These are phyloP conservation scores for Suillus hirtellus DNA, from an alignment of 768 basidiomycete genomes.

Conservation along the genomic window DNA sequence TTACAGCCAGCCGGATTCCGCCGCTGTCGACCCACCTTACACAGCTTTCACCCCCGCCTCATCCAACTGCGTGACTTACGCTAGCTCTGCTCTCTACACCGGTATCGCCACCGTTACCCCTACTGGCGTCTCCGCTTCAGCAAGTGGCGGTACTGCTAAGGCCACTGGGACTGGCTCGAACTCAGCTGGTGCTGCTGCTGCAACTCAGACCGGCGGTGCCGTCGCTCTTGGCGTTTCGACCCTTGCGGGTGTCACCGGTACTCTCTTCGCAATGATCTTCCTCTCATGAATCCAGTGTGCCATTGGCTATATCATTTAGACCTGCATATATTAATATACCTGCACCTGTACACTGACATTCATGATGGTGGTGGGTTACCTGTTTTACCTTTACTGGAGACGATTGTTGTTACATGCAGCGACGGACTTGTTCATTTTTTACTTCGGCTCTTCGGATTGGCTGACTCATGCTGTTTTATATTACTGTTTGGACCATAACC, in stretches of 20 bases:
- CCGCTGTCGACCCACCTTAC: slow-evolving; percentile 40
- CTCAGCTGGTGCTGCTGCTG: slow-evolving; percentile 16
- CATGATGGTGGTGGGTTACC: neutral
- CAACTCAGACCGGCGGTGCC: slow-evolving; percentile 24
- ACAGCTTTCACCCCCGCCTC: slow-evolving; percentile 40
- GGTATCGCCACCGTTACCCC: slow-evolving; percentile 18
- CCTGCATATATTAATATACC: slow-evolving; percentile 5
- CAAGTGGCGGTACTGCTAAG: neutral
- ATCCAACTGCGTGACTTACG: slow-evolving; percentile 44
- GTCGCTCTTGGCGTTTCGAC: slow-evolving; percentile 32
- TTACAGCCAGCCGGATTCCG: slow-evolving; percentile 42
- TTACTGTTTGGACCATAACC: neutral
- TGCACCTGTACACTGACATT: neutral
- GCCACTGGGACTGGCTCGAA: slow-evolving; percentile 17
- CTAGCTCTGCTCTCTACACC: slow-evolving; percentile 39
- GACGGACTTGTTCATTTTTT: slow-evolving; percentile 4
- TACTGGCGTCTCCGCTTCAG: neutral
- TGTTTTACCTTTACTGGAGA: neutral
- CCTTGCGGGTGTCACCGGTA: slow-evolving; percentile 35
- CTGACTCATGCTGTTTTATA: neutral
- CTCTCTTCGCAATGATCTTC: slow-evolving; percentile 38
- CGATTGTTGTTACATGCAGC: neutral
- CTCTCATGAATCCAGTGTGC: slow-evolving; percentile 32
- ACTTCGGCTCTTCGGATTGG: neutral
- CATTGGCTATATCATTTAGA: neutral